Conservation (phyloP, 805 yeast genomes). For the Lachancea dasiensis region DNA sequence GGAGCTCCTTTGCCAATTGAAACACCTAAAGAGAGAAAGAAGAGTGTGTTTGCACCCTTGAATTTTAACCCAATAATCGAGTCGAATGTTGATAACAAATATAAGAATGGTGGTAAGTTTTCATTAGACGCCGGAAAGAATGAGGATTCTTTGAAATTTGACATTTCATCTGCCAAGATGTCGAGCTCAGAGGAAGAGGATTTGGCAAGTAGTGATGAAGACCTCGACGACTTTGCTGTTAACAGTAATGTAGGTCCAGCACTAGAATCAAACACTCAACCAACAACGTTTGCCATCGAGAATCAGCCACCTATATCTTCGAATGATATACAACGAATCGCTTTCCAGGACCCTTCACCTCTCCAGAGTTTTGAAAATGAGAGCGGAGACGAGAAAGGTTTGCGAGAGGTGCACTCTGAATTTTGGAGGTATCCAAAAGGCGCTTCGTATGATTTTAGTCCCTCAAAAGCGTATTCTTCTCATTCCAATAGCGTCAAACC, state of each 20-base stretch:
- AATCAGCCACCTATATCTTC: conserved; percentile 7
- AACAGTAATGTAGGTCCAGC: conserved; percentile 15
- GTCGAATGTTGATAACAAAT: conserved; percentile 75
- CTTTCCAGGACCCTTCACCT: conserved; percentile 6
- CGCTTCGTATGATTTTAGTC: neutral
- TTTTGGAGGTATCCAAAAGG: conserved; percentile 9
- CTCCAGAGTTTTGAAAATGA: conserved; percentile 3
- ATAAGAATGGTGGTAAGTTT: conserved; percentile 85
- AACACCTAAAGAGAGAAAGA: conserved; percentile 41
- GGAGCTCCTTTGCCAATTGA: conserved; percentile 74
- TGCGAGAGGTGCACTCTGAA: conserved; percentile 6
- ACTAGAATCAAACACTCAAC: conserved; percentile 13
- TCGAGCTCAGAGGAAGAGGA: conserved; percentile 32
- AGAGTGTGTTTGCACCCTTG: conserved; percentile 76
- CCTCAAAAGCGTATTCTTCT: conserved; percentile 7
- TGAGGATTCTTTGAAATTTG: conserved; percentile 31
- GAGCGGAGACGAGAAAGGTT: conserved; percentile 2
- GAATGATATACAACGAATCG: conserved; percentile 10
- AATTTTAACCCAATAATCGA: conserved; percentile 75
- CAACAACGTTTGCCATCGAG: conserved; percentile 1
- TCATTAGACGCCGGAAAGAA: conserved; percentile 35
- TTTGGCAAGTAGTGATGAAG: conserved; percentile 22
- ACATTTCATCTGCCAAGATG: conserved; percentile 26
- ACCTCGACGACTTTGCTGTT: conserved; percentile 18
- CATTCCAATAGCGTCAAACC: conserved; percentile 2